These are phyloP conservation scores for Galeopsis tetrahit DNA, from an alignment of 257 asterid species.

Conservation along the genomic window DNA sequence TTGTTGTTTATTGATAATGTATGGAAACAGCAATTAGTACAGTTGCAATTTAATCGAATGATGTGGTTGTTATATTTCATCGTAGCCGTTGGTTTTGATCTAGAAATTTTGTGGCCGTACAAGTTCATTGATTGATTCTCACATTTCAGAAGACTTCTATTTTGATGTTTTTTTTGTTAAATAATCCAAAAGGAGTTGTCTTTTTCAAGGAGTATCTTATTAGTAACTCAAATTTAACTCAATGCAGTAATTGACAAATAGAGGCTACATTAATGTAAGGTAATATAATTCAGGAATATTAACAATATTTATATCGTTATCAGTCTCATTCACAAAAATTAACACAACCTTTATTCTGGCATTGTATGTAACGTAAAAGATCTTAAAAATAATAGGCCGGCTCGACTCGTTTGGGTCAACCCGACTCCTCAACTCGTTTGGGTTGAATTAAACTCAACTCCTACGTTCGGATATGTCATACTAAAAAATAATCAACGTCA, in stretches of 20 bases:
- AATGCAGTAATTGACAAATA: not conserved
- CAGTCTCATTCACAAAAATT: not conserved
- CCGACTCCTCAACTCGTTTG: too few species aligned
- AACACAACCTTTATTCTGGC: too few species aligned
- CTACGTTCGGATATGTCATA: too few species aligned
- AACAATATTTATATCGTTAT: not conserved
- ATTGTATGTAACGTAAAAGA: too few species aligned
- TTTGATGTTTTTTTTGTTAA: not conserved
- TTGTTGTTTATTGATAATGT: constrained; percentile 16
- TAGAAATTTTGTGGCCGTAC: not conserved
- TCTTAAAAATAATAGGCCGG: too few species aligned
- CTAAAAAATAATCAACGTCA: too few species aligned
- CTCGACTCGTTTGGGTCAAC: too few species aligned
- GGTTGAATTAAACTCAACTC: too few species aligned
- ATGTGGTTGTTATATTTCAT: not conserved
- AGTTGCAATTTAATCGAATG: not conserved
- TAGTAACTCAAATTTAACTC: not conserved
- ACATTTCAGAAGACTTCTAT: not conserved
- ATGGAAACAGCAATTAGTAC: not conserved
- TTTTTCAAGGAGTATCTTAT: not conserved
- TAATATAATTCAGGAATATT: not conserved
- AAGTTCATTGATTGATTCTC: constrained; percentile 21
- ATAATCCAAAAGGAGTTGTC: constrained; percentile 21
- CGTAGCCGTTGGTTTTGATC: constrained; percentile 12
- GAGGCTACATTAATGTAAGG: not conserved